A percentile compares a stretch with the other conserved stretches of the same genome.
These are phyloP conservation scores for Parachlorella kessleri DNA, from an alignment of 139 green algal species.

Conservation along the genomic window DNA sequence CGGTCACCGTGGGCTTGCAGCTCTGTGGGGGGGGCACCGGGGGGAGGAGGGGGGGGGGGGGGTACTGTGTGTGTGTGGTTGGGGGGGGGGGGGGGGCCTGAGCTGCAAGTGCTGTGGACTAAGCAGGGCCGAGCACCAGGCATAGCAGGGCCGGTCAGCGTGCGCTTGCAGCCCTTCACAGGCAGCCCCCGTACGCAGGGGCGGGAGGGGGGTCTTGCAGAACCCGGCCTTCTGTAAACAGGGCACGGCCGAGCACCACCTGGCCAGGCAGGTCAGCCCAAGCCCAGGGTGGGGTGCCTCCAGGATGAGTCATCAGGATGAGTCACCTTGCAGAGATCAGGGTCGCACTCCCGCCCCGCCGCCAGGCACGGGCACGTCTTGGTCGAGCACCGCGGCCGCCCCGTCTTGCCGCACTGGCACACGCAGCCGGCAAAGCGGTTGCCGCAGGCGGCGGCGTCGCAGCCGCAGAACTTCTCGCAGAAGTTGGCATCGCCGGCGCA, in stretches of 20 bases:
- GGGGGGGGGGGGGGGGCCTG: no score
- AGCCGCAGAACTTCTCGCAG: constrained; percentile 72
- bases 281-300: no score
- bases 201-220: no score
- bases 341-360: constrained; percentile 87
- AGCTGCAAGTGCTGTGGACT: no score
- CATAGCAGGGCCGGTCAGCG: no score
- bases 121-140: no score
- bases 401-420: constrained; percentile 52
- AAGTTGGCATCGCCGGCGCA: constrained; percentile 48
- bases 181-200: no score
- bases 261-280: no score
- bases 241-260: no score
- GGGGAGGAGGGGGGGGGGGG: not conserved
- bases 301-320: no score
- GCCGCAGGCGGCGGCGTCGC: constrained; percentile 34
- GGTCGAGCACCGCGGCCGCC: constrained; percentile 40
- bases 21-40: not conserved
- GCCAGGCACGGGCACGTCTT: constrained; percentile 79
- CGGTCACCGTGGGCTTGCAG: constrained; percentile 25
- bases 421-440: constrained; percentile 79
- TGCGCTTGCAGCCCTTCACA: no score
- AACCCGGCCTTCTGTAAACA: no score
- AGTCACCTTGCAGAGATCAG: constrained; percentile 75
- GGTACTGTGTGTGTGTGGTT: constrained; percentile 31